Evolutionary conservation across 177 flowering plant species (phyloP).

Genomic region (Vitis hybrid): DNA sequence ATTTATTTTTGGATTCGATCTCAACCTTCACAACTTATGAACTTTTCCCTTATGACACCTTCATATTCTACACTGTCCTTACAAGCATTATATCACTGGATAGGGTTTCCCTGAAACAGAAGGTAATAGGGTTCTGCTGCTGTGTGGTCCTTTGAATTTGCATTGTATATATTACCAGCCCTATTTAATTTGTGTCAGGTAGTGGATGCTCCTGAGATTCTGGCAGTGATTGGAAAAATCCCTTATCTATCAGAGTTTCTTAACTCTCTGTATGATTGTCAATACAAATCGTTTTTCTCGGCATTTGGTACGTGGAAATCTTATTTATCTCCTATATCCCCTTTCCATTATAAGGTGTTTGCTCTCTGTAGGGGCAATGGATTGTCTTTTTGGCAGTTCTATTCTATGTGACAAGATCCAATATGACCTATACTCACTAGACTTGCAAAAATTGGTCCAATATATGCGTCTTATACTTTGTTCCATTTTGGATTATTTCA

Average conservation of each 20-base stretch:
- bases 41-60: conserved; percentile 88
- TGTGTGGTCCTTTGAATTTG: neutral
- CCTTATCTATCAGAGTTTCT: conserved; percentile 82
- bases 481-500: conserved; percentile 24
- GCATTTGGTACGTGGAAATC: conserved; percentile 79
- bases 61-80: conserved; percentile 90
- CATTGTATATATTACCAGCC: neutral
- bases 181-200: conserved; percentile 50
- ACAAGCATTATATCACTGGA: conserved; percentile 91
- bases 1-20: conserved; percentile 87
- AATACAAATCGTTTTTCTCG: conserved; percentile 81
- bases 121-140: conserved; percentile 45
- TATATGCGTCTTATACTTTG: neutral
- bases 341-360: neutral
- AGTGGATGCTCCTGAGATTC: conserved; percentile 98
- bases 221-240: conserved; percentile 89
- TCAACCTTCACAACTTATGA: conserved; percentile 98
- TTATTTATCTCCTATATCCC: neutral
- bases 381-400: neutral
- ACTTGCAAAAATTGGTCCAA: neutral
- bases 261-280: conserved; percentile 90
- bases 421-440: neutral
- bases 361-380: neutral
- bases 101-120: conserved; percentile 89
- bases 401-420: neutral